Percentiles rank a stretch among this genome's conserved stretches.
Conservation (phyloP, 352 stramenopile genomes). For the Phytophthora cryptogea region DNA sequence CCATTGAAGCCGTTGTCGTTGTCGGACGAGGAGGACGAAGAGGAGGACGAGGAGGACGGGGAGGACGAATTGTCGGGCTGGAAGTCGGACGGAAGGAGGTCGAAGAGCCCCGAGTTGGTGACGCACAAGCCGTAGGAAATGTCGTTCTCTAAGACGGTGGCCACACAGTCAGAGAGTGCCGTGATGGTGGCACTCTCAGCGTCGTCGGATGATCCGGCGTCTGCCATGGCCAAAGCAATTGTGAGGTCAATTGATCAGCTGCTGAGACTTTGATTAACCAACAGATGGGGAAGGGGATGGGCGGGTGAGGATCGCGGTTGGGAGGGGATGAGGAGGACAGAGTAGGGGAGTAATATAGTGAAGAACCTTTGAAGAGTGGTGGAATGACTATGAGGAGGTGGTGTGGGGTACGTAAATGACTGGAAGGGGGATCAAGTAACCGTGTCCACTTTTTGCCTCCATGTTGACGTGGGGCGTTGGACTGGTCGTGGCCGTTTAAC, state of each 20-base stretch:
- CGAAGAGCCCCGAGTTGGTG: constrained; percentile 70
- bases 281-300: background rate
- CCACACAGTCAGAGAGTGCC: constrained; percentile 40
- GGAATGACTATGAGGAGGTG: background rate
- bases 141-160: constrained; percentile 43
- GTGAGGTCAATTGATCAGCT: constrained; percentile 4
- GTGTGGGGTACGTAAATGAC: background rate
- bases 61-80: background rate
- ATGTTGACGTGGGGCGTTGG: background rate
- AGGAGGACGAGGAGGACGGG: constrained; percentile 12
- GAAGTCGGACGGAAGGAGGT: constrained; percentile 24
- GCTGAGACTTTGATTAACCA: constrained; percentile 16
- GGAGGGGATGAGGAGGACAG: background rate
- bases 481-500: background rate
- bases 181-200: constrained; percentile 26
- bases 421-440: background rate
- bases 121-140: constrained; percentile 54
- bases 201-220: constrained; percentile 36
- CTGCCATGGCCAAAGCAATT: constrained; percentile 23
- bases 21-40: constrained; percentile 5
- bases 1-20: constrained; percentile 9
- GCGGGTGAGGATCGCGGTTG: background rate
- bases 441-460: background rate
- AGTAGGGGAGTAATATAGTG: background rate
- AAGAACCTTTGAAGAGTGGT: background rate